Conservation (phyloP, 345 rosid species). For the Aurinia saxatilis region DNA sequence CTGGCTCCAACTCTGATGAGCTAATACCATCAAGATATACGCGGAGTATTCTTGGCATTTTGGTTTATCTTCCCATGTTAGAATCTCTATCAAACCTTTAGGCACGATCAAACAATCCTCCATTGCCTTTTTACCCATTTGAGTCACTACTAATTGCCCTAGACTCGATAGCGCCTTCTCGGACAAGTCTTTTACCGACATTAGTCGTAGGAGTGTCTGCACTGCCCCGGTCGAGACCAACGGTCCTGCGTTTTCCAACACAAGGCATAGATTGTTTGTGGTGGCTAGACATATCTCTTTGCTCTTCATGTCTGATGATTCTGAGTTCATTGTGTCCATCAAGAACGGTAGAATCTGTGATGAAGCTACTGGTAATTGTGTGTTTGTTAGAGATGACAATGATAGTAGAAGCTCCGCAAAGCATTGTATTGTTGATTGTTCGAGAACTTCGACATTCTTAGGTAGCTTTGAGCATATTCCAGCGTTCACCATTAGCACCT, state of each 20-base stretch:
- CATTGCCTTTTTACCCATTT: constrained; percentile 73
- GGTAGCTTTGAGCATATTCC: constrained; percentile 73
- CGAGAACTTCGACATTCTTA: constrained; percentile 30
- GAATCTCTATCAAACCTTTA: constrained; percentile 54
- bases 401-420: constrained; percentile 55
- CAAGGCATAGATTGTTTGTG: constrained; percentile 46
- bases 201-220: constrained; percentile 38
- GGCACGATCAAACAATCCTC: constrained; percentile 52
- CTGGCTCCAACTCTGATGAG: constrained; percentile 69
- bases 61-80: constrained; percentile 85
- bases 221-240: constrained; percentile 50
- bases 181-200: constrained; percentile 39
- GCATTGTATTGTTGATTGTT: constrained; percentile 46
- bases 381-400: constrained; percentile 48
- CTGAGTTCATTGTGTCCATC: constrained; percentile 41
- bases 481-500: constrained; percentile 69
- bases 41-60: constrained; percentile 81
- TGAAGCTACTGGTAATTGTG: constrained; percentile 41
- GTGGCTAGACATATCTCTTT: constrained; percentile 55
- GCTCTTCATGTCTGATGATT: constrained; percentile 33
- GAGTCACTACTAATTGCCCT: constrained; percentile 68
- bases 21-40: constrained; percentile 74
- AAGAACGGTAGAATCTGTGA: constrained; percentile 49
- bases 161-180: constrained; percentile 71
- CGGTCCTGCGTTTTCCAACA: constrained; percentile 56